Evolutionary conservation across 371 early-diverging fungal genomes (phyloP).

Genomic region (Enterocytospora artemiae): DNA sequence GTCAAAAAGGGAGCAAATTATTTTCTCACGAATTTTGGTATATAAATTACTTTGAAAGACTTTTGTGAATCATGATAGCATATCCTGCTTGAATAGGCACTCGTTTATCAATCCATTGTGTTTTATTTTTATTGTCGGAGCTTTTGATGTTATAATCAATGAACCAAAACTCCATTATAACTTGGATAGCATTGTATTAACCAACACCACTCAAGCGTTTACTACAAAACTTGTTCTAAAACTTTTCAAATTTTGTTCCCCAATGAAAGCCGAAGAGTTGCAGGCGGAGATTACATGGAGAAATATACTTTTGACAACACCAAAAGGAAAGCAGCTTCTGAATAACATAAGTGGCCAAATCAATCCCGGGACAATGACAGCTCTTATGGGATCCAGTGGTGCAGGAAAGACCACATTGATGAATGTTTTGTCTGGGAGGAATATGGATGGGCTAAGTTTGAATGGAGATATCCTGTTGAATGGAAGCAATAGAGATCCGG

Average conservation of each 20-base stretch:
- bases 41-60: too few species aligned
- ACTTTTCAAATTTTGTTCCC: too few species aligned
- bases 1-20: slow-evolving; percentile 39
- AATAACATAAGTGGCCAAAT: slow-evolving; percentile 61
- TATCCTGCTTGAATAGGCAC: neutral
- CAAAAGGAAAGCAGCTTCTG: slow-evolving; percentile 18
- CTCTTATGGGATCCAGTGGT: slow-evolving; percentile 68
- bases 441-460: slow-evolving; percentile 62
- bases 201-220: too few species aligned
- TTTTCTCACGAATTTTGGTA: too few species aligned
- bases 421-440: slow-evolving; percentile 72
- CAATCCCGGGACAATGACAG: slow-evolving; percentile 63
- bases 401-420: slow-evolving; percentile 76
- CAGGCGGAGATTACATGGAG: slow-evolving; percentile 31
- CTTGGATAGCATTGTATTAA: too few species aligned
- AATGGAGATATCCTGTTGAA: slow-evolving; percentile 72
- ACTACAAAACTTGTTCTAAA: too few species aligned
- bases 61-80: neutral
- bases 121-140: neutral
- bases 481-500: slow-evolving; percentile 58
- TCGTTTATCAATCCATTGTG: neutral
- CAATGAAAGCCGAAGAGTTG: too few species aligned
- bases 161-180: too few species aligned
- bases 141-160: too few species aligned
- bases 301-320: slow-evolving; percentile 14